phyloP scores from a whole-genome alignment of 306 rosid genomes.

The Cucurbita pepo region DNA sequence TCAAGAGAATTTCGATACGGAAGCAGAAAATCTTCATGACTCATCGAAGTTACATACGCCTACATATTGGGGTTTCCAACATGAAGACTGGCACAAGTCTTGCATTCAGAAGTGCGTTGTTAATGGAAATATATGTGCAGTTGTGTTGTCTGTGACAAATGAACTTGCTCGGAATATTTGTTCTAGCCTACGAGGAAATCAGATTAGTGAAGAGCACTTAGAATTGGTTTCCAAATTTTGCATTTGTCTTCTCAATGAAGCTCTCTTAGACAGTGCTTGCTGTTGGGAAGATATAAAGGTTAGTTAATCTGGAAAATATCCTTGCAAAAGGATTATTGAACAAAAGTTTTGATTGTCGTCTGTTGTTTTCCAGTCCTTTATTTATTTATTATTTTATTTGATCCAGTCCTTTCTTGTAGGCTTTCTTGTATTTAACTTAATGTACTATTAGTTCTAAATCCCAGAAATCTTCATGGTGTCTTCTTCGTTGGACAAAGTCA shows the following conservation, averaged over 20 bases:
- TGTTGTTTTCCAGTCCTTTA: neutral
- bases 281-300: conserved; percentile 76
- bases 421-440: no score
- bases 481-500: no score
- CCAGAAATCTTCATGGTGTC: no score
- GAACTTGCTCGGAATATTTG: conserved; percentile 42
- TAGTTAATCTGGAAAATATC: conserved; percentile 9
- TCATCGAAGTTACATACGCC: conserved; percentile 14
- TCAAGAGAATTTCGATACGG: conserved; percentile 33
- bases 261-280: conserved; percentile 28
- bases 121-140: conserved; percentile 48
- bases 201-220: conserved; percentile 27
- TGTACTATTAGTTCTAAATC: no score
- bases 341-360: neutral
- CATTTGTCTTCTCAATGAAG: conserved; percentile 53
- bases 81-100: conserved; percentile 54
- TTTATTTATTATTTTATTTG: neutral
- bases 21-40: conserved; percentile 12
- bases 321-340: neutral
- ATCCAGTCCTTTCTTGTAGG: neutral
- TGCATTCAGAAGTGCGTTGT: conserved; percentile 59
- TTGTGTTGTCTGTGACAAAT: conserved; percentile 38
- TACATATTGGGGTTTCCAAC: conserved; percentile 53
- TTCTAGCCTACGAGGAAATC: conserved; percentile 20
- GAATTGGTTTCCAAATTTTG: conserved; percentile 52